Percentiles rank a stretch among this genome's conserved stretches.
Conservation (phyloP, 2,329 filamentous ascomycete genomes). For the Aspergillus sp. region DNA sequence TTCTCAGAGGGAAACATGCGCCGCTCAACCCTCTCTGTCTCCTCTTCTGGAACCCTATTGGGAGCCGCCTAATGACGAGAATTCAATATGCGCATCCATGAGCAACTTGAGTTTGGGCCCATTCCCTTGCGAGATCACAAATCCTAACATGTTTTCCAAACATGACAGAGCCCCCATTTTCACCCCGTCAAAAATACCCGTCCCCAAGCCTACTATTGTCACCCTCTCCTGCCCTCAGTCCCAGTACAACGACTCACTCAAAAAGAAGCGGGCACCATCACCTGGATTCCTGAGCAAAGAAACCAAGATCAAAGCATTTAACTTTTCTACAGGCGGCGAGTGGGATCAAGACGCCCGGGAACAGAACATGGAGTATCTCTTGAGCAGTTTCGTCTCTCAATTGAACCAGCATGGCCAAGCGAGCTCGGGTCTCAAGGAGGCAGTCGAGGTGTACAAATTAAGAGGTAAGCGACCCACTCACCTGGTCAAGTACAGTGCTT, state of each 20-base stretch:
- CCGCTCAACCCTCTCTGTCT: not conserved
- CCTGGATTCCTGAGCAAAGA: conserved; percentile 65
- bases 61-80: conserved; percentile 1
- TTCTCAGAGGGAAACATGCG: conserved; percentile 4
- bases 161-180: conserved; percentile 15
- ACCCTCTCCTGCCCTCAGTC: conserved; percentile 24
- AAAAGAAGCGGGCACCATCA: conserved; percentile 35
- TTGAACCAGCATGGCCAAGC: conserved; percentile 69
- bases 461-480: conserved; percentile 58
- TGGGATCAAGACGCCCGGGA: conserved; percentile 80
- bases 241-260: conserved; percentile 36
- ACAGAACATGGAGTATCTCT: conserved; percentile 72
- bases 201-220: conserved; percentile 40
- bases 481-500: not conserved
- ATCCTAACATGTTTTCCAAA: conserved; percentile 7
- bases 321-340: conserved; percentile 31
- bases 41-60: not conserved
- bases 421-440: conserved; percentile 69
- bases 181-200: conserved; percentile 18
- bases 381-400: conserved; percentile 68
- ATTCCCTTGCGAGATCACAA: conserved; percentile 13
- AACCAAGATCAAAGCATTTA: conserved; percentile 69
- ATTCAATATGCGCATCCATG: conserved; percentile 9
- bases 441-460: conserved; percentile 70
- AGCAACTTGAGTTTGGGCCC: conserved; percentile 7